phyloP scores from a whole-genome alignment of 2,329 filamentous ascomycete species.

The Xylaria sp. region DNA sequence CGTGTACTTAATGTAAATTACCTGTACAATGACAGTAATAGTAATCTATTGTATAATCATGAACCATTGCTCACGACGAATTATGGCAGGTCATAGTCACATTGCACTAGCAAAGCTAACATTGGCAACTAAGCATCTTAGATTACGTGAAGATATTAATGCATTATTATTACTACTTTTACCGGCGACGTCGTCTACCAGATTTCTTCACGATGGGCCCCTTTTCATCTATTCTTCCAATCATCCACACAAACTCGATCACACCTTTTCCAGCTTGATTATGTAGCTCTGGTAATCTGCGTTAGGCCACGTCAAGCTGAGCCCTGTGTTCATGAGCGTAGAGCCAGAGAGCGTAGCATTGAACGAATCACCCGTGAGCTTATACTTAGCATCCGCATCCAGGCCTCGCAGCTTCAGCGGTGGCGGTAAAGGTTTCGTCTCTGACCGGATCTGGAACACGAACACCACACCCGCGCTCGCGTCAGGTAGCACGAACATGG shows the following conservation, averaged over 20 bases:
- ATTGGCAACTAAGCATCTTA: too few species aligned
- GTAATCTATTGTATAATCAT: slow-evolving; percentile 9
- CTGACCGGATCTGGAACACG: slow-evolving; percentile 62
- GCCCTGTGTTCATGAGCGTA: slow-evolving; percentile 66
- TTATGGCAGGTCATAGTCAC: too few species aligned
- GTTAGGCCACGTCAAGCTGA: slow-evolving; percentile 54
- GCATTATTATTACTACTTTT: not conserved
- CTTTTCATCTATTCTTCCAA: not conserved
- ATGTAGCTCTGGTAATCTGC: slow-evolving; percentile 64
- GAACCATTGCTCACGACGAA: not conserved
- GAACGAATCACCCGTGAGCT: slow-evolving; percentile 49
- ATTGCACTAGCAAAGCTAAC: not conserved
- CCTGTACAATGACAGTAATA: slow-evolving; percentile 1
- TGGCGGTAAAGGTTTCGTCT: slow-evolving; percentile 59
- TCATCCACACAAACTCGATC: not conserved
- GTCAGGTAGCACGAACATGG: slow-evolving; percentile 62
- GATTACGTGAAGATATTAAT: not conserved
- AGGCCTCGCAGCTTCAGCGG: slow-evolving; percentile 62
- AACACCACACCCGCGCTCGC: slow-evolving; percentile 59
- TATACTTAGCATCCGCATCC: slow-evolving; percentile 60
- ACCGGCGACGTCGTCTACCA: too few species aligned
- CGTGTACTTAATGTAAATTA: not conserved
- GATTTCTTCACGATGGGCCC: not conserved
- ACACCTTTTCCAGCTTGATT: slow-evolving; percentile 58
- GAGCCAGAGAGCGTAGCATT: slow-evolving; percentile 60